A percentile compares a stretch with the other conserved stretches of the same genome.
Conservation (phyloP, 305 asterid genomes). For the Fraxinus albicans region DNA sequence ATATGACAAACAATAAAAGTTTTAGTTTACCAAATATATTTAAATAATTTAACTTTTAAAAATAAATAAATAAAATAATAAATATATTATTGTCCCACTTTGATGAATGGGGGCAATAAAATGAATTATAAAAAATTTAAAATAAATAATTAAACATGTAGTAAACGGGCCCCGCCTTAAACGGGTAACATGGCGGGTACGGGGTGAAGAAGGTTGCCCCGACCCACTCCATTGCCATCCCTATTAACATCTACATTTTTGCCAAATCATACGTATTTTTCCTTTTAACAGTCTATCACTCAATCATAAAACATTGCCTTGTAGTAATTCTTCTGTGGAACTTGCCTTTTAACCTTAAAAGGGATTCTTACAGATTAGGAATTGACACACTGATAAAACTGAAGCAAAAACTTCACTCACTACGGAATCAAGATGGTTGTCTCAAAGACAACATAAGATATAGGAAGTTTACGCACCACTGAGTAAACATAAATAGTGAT, state of each 20-base stretch:
- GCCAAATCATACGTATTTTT: background rate
- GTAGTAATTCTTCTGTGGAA: background rate
- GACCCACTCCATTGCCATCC: too few species aligned
- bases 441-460: background rate
- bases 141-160: too few species aligned
- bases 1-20: too few species aligned
- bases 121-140: too few species aligned
- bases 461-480: background rate
- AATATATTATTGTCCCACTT: too few species aligned
- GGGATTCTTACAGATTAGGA: background rate
- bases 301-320: background rate
- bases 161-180: too few species aligned
- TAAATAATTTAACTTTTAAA: too few species aligned
- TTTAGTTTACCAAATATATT: too few species aligned
- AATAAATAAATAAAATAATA: too few species aligned
- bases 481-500: background rate
- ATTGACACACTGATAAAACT: background rate
- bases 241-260: background rate
- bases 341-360: background rate
- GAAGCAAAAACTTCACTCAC: background rate
- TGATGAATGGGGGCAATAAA: too few species aligned
- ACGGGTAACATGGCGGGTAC: too few species aligned
- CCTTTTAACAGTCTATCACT: background rate
- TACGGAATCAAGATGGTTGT: background rate
- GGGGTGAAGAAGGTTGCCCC: too few species aligned